Evolutionary conservation across 1,284 basidiomycete species (phyloP).

Genomic region (Ustilago nuda): DNA sequence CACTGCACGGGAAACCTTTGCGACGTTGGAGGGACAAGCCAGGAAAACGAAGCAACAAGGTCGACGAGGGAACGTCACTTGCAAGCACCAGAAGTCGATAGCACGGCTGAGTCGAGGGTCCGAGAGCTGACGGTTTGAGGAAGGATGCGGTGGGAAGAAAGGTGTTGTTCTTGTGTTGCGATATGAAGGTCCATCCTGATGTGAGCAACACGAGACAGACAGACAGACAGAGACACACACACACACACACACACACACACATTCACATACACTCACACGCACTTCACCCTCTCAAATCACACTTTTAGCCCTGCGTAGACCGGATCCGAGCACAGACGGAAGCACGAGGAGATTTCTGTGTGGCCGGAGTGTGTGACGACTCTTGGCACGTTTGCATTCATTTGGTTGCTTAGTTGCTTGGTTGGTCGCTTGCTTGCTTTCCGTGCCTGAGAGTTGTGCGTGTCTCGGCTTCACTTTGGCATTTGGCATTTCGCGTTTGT

Average conservation of each 20-base stretch:
- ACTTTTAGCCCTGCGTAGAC: neutral
- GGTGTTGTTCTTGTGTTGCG: neutral
- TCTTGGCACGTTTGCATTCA: conserved; percentile 13
- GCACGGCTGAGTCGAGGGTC: neutral
- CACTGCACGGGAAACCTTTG: neutral
- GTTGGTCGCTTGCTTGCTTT: no score
- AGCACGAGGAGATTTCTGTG: neutral
- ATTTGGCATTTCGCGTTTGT: no score
- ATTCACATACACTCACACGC: neutral
- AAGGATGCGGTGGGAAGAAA: conserved; percentile 5
- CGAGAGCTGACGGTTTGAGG: neutral
- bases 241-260: neutral
- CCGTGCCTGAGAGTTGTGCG: no score
- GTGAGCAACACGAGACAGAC: neutral
- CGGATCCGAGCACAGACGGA: neutral
- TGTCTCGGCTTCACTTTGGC: no score
- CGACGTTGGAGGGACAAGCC: neutral
- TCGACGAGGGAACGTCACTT: neutral
- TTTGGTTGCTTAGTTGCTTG: neutral
- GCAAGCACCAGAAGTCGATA: neutral
- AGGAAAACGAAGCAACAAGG: neutral
- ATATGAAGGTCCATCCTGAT: conserved; percentile 8
- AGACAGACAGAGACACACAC: no score
- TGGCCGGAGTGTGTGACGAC: neutral
- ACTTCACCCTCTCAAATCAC: no score